Evolutionary conservation across 2,329 filamentous ascomycete species (phyloP).

Genomic region (Talaromyces sp.): DNA sequence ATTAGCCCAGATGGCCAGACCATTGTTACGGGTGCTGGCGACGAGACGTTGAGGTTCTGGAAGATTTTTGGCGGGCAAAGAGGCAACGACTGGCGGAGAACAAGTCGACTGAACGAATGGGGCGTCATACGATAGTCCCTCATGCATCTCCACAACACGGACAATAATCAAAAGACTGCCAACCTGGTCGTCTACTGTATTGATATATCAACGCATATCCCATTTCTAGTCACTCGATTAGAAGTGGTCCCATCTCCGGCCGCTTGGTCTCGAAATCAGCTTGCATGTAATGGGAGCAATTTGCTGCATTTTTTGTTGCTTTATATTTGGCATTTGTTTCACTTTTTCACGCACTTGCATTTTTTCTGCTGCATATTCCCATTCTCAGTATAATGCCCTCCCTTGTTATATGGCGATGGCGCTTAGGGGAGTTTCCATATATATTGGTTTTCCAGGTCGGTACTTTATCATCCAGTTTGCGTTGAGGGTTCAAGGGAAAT

Average conservation of each 20-base stretch:
- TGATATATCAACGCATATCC: not conserved
- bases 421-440: not conserved
- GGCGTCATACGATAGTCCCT: conserved; percentile 63
- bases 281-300: conserved; percentile 6
- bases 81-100: conserved; percentile 61
- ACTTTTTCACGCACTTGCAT: not conserved
- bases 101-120: conserved; percentile 67
- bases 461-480: not conserved
- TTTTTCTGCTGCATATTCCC: not conserved
- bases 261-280: not conserved
- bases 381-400: not conserved
- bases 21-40: conserved; percentile 91
- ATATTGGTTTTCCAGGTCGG: not conserved
- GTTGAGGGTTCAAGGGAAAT: not conserved
- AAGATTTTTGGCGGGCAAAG: conserved; percentile 82
- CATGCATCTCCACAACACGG: not conserved
- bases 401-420: not conserved
- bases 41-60: conserved; percentile 96
- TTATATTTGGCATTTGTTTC: not conserved
- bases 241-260: not conserved
- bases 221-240: not conserved
- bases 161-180: not conserved
- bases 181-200: not conserved
- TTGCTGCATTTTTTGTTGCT: not conserved
- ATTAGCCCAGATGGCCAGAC: conserved; percentile 96